These are phyloP conservation scores for Dactylonectria estremocensis DNA, from an alignment of 2,329 filamentous ascomycete genomes.

Conservation along the genomic window DNA sequence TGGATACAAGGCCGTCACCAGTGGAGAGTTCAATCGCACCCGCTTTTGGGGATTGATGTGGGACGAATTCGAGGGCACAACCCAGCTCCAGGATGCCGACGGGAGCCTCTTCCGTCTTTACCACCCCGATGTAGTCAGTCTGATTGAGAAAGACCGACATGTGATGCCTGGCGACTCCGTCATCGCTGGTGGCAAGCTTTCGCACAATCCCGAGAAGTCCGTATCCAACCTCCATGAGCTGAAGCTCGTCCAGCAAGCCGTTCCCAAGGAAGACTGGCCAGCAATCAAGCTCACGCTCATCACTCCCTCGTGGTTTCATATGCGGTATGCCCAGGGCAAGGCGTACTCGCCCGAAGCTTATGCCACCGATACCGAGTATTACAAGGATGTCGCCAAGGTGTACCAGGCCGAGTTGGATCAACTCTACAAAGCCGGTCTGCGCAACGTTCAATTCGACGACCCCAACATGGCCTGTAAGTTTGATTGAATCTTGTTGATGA, in stretches of 20 bases:
- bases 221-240: slow-evolving; percentile 67
- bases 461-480: slow-evolving; percentile 76
- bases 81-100: slow-evolving; percentile 65
- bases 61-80: slow-evolving; percentile 67
- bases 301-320: slow-evolving; percentile 61
- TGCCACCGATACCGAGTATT: slow-evolving; percentile 66
- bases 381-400: slow-evolving; percentile 75
- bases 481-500: background rate
- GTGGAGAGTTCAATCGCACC: slow-evolving; percentile 77
- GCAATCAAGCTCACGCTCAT: slow-evolving; percentile 70
- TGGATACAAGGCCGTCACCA: slow-evolving; percentile 77
- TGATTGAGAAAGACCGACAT: slow-evolving; percentile 67
- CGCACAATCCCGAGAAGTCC: slow-evolving; percentile 59
- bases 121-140: slow-evolving; percentile 68
- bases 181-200: slow-evolving; percentile 65
- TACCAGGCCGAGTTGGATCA: slow-evolving; percentile 75
- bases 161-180: slow-evolving; percentile 72
- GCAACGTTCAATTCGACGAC: slow-evolving; percentile 79
- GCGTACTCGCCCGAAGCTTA: slow-evolving; percentile 47
- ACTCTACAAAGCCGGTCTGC: slow-evolving; percentile 73
- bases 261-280: slow-evolving; percentile 64
- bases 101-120: slow-evolving; percentile 68
- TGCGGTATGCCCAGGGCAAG: slow-evolving; percentile 49
- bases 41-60: slow-evolving; percentile 64
- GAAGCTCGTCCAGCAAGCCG: slow-evolving; percentile 60